Evolutionary conservation across 2,329 filamentous ascomycete species (phyloP), one percentile per base, ranked within the genome.

Genomic region (Colletotrichum cordylinicola): DNA sequence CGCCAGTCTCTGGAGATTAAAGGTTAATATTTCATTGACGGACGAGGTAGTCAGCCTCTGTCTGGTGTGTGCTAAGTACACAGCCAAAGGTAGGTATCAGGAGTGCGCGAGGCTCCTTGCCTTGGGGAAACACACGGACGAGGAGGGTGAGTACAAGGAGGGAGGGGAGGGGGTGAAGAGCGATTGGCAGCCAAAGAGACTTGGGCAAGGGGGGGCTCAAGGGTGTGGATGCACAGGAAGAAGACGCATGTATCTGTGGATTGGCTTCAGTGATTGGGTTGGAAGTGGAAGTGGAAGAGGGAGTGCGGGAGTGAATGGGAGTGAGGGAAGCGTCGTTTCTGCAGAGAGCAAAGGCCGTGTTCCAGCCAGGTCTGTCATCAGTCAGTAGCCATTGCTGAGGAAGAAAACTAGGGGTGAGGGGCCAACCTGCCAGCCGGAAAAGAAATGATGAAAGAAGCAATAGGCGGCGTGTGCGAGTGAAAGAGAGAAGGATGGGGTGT

Each of bases 341-440:
- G 56, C 39, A 52, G 27, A 52, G 27, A 62, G 67, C 52, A 69
- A 21, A 65, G 68, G 24, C 16, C 65, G 24, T 75, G 73, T 72
- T 75, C 73, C 73, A 68, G 73, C 73, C 73, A 55, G 62, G 72
- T 67, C 72, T 75, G 68, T 72, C 73, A 75, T 75, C 73, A 67
- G 62, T 72, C 39, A 67, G 69, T 56, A 43, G 56, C 39, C 55
- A 75, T 72, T 68, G 69, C 73, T 62, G 24, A 48, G 67, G 37
- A 58, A 67, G 52, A 35, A 75, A 58, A 21, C 39, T 48, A 72
- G 69, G 72, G 69, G 62, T 64, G 69, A 61, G 69, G 62, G 55
- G 12, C 37, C 52, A 66, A 72, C 62, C 56, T 75, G 56, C 62
- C 69, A 67, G 69, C 62, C 73, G 69, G 62, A 75, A 75, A 75